Evolutionary conservation across 2,329 filamentous ascomycete genomes (phyloP), one percentile per base, ranked within the genome.

Genomic region (Monilinia laxa): DNA sequence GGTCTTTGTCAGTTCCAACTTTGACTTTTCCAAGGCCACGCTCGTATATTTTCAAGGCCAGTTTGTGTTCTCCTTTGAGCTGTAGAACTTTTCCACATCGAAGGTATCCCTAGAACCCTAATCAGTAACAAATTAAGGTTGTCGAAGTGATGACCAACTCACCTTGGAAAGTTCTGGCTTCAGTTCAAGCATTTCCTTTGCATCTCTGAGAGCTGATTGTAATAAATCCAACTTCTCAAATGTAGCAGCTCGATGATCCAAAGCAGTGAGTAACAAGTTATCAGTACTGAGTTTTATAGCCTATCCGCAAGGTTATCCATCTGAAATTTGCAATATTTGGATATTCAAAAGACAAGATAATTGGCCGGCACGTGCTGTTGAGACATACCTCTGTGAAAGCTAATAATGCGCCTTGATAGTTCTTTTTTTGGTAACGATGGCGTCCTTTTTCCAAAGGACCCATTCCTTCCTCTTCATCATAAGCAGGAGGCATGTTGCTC

Each of bases 31-130:
- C 69, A 5, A 77, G 67, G 4, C 76, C 76, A 54, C 73, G 71
- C 56, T 76, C 72, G 57, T 77, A 77, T 23, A 77, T 77, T 49
- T 75, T 73, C 51, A 77, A 58, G 56, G 76, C 76, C 25, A 77
- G 68, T 14, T 71, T 60, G 51, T 70, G 66, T 52, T 76, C 68
- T 16, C 69, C 69, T 65, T 72, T 74, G 10, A 76, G 66, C 47
- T 74, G 73, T 53, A 77, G 68, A 9, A 76, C 52, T 64, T 77
- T 77, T 7, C 73, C 76, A 65, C 73, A 75, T 65, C 76, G 68
- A 53, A 77, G 71, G 67, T 77, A 77, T 25, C 76, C 76, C 75
- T 77, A 35, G 2, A 31, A 14, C 25, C 38, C 54, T 31, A 14
- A 40, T 65, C 31, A 67, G 28, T 23, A 49, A n/a, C 6, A 47